Conservation (phyloP, 1,284 basidiomycete species). For the Boletus albobrunnescens region DNA sequence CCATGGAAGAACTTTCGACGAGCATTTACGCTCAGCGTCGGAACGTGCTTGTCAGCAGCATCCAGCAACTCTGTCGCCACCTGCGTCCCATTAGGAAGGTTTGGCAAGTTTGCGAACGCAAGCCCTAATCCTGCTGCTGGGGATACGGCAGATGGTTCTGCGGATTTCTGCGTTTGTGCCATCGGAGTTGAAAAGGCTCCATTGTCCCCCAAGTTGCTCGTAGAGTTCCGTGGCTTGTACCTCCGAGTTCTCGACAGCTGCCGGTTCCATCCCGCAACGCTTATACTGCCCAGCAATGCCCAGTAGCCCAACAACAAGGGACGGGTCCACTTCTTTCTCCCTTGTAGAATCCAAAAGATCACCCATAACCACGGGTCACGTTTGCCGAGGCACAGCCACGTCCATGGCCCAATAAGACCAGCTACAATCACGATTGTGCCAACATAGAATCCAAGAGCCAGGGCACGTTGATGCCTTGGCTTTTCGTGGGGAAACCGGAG, state of each 20-base stretch:
- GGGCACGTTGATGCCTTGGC: constrained; percentile 74
- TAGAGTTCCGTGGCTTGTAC: constrained; percentile 49
- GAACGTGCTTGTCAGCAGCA: constrained; percentile 83
- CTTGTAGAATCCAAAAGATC: constrained; percentile 71
- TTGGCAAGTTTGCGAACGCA: constrained; percentile 52
- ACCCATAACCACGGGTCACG: constrained; percentile 91
- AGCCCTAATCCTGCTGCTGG: constrained; percentile 36
- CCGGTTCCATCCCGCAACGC: constrained; percentile 90
- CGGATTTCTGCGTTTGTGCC: constrained; percentile 22
- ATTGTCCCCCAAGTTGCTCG: constrained; percentile 32
- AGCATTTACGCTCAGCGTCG: constrained; percentile 90
- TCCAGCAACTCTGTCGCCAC: constrained; percentile 82
- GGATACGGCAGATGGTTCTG: constrained; percentile 24
- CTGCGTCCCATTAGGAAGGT: constrained; percentile 52
- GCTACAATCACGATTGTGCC: constrained; percentile 77
- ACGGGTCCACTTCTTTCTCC: constrained; percentile 78
- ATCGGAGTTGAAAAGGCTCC: constrained; percentile 28
- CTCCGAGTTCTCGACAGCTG: constrained; percentile 75
- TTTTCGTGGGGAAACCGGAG: constrained; percentile 88
- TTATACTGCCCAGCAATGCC: constrained; percentile 74
- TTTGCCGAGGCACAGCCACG: constrained; percentile 80
- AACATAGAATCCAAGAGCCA: constrained; percentile 84
- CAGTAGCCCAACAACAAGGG: constrained; percentile 82
- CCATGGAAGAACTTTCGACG: constrained; percentile 97
- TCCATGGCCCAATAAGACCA: constrained; percentile 90